phyloP scores from a whole-genome alignment of 2,329 filamentous ascomycete species.

The Mycogone perniciosa region DNA sequence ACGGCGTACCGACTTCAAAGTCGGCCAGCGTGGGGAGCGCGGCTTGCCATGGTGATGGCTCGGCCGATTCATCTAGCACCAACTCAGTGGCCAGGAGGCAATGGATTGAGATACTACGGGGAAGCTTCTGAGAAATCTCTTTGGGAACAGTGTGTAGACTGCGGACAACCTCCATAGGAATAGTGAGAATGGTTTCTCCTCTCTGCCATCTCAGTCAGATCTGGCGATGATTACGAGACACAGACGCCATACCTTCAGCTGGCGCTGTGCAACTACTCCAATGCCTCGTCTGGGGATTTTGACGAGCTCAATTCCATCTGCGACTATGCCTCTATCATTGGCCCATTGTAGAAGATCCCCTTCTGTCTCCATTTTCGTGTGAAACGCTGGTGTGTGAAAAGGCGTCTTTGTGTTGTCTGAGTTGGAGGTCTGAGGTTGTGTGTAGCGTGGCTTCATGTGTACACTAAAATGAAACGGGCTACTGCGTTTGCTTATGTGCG shows the following conservation, averaged over 20 bases:
- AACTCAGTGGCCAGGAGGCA: constrained; percentile 66
- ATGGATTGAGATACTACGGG: constrained; percentile 56
- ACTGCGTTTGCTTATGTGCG: too few species aligned
- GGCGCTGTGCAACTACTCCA: constrained; percentile 61
- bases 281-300: constrained; percentile 63
- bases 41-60: constrained; percentile 53
- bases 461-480: too few species aligned
- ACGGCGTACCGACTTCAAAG: constrained; percentile 37
- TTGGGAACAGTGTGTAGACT: constrained; percentile 55
- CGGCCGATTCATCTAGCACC: constrained; percentile 44
- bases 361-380: background rate
- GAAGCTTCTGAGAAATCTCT: constrained; percentile 46
- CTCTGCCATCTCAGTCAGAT: constrained; percentile 21
- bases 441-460: too few species aligned
- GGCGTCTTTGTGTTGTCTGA: too few species aligned
- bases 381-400: too few species aligned
- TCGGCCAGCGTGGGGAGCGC: constrained; percentile 60
- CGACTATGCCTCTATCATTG: constrained; percentile 18
- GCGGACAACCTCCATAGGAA: constrained; percentile 59
- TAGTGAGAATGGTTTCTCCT: constrained; percentile 53
- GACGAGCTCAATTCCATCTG: constrained; percentile 58
- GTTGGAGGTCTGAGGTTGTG: too few species aligned
- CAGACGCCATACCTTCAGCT: constrained; percentile 48
- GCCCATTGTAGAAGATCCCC: constrained; percentile 1
- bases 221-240: background rate